phyloP scores from a whole-genome alignment of 495 filamentous ascomycete species.

The Tuber indicum region DNA sequence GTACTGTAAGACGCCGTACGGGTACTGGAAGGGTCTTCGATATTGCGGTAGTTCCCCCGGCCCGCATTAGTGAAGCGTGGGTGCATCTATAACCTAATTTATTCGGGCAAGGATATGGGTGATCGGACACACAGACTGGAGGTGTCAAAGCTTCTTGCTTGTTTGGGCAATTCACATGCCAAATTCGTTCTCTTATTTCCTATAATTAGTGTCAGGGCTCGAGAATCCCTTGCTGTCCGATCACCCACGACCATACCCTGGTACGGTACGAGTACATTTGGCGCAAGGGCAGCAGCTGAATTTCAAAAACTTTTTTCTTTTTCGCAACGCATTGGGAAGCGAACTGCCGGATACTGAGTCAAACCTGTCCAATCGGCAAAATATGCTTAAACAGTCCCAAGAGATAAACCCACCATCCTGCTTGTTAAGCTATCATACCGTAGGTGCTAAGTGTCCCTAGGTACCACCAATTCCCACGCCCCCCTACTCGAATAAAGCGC shows the following conservation, averaged over 20 bases:
- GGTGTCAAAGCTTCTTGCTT: no score
- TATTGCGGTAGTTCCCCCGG: neutral
- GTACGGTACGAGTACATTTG: neutral
- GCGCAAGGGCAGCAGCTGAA: neutral
- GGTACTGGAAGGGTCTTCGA: neutral
- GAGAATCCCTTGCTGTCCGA: no score
- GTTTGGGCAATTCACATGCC: no score
- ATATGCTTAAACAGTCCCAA: neutral
- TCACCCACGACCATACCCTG: no score
- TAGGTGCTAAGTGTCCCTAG: neutral
- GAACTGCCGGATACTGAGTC: neutral
- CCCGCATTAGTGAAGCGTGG: neutral
- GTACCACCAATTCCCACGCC: neutral
- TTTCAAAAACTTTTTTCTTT: neutral
- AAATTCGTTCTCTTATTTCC: no score
- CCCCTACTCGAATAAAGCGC: neutral
- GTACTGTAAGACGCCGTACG: neutral
- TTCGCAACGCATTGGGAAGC: neutral
- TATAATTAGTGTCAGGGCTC: no score
- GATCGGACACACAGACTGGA: no score
- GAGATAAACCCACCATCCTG: neutral
- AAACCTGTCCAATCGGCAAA: neutral
- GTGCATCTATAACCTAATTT: neutral
- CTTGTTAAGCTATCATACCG: neutral
- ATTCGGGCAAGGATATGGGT: no score